Percentiles rank a stretch among this genome's conserved stretches.
phyloP scores from a whole-genome alignment of 768 basidiomycete genomes.

The Gymnopilus dilepis region DNA sequence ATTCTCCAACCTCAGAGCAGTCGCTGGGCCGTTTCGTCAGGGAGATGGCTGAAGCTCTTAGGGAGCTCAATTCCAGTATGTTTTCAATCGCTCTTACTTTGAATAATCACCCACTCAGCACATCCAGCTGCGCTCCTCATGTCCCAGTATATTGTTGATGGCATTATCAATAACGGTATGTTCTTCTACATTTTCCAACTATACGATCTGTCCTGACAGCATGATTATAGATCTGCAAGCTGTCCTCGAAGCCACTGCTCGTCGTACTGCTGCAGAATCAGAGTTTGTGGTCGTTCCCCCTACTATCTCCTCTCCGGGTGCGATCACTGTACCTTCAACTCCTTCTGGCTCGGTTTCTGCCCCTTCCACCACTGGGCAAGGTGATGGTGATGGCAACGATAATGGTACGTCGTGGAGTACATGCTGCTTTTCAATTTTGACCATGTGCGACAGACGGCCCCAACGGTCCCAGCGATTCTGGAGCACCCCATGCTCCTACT shows the following conservation, averaged over 20 bases:
- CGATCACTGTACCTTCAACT: too few species aligned
- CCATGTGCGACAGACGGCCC: too few species aligned
- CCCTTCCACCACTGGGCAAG: too few species aligned
- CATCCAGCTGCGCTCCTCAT: not conserved
- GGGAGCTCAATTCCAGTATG: not conserved
- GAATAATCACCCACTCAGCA: not conserved
- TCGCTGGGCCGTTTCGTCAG: not conserved
- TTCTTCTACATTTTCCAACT: not conserved
- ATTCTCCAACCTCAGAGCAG: not conserved
- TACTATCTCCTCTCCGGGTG: too few species aligned
- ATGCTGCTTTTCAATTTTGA: too few species aligned
- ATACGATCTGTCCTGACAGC: too few species aligned
- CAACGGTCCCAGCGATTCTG: too few species aligned
- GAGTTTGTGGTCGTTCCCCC: too few species aligned
- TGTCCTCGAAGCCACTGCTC: not conserved
- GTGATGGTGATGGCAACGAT: too few species aligned
- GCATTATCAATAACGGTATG: not conserved
- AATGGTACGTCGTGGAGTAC: too few species aligned
- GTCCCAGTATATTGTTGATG: not conserved
- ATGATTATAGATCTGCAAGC: not conserved
- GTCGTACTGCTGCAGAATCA: too few species aligned
- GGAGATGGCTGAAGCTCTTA: not conserved
- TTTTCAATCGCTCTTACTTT: not conserved
- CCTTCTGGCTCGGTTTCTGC: too few species aligned
- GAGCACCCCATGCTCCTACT: not conserved